Evolutionary conservation across 1,284 basidiomycete species (phyloP).

Genomic region (Tilletiaria anomala): DNA sequence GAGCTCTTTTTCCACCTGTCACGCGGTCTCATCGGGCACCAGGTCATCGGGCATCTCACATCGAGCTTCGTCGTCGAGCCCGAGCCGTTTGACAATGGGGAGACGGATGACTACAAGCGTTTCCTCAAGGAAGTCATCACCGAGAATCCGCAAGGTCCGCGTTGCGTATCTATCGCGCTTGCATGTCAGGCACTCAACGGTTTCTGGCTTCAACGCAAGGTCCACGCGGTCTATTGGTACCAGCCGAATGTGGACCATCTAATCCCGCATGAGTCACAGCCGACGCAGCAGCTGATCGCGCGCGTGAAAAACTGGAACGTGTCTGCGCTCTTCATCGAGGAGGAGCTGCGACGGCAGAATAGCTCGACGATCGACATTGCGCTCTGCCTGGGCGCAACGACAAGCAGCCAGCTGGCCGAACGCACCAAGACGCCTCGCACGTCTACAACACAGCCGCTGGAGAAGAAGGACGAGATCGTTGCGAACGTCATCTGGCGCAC

Average conservation of each 20-base stretch:
- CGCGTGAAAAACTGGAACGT: constrained; percentile 87
- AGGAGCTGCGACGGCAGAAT: constrained; percentile 87
- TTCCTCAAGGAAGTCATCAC: constrained; percentile 93
- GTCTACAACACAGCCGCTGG: constrained; percentile 44
- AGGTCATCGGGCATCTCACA: constrained; percentile 78
- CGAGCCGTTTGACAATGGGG: constrained; percentile 84
- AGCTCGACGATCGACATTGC: constrained; percentile 96
- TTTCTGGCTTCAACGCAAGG: constrained; percentile 27
- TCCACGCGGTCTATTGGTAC: constrained; percentile 30
- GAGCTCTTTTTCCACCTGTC: constrained; percentile 94
- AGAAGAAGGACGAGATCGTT: constrained; percentile 96
- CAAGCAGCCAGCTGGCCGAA: constrained; percentile 18
- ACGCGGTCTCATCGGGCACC: constrained; percentile 70
- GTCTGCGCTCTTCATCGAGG: constrained; percentile 68
- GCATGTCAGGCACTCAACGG: constrained; percentile 3
- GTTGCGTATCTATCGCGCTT: constrained; percentile 59
- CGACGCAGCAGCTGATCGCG: constrained; percentile 73
- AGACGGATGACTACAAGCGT: constrained; percentile 79
- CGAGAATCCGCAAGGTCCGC: constrained; percentile 70
- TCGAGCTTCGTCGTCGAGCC: constrained; percentile 65
- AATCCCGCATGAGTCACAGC: constrained; percentile 45
- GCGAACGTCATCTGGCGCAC: constrained; percentile 98
- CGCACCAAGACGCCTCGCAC: constrained; percentile 22
- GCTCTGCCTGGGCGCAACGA: constrained; percentile 78
- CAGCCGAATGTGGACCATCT: too few species aligned